phyloP scores from a whole-genome alignment of 2,329 filamentous ascomycete genomes.

The Phoma sp. region DNA sequence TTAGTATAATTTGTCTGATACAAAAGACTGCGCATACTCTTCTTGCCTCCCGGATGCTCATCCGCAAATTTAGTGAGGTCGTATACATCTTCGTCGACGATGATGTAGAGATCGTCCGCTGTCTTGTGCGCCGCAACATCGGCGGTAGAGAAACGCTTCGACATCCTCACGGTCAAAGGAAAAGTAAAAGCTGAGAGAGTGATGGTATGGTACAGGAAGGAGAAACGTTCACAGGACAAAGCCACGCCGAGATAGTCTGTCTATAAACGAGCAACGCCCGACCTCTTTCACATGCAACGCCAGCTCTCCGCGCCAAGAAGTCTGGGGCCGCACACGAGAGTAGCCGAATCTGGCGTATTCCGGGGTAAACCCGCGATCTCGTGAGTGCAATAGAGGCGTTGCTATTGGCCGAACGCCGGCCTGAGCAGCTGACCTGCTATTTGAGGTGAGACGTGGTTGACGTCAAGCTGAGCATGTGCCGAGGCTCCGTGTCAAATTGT shows the following conservation, averaged over 20 bases:
- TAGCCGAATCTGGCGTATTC: slow-evolving; percentile 35
- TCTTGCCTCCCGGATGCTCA: slow-evolving; percentile 69
- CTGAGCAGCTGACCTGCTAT: slow-evolving; percentile 31
- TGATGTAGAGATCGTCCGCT: slow-evolving; percentile 81
- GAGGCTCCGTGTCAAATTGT: slow-evolving; percentile 28
- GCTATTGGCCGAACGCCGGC: slow-evolving; percentile 33
- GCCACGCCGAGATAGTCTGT: slow-evolving; percentile 21
- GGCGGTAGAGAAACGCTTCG: slow-evolving; percentile 79
- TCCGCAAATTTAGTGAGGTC: slow-evolving; percentile 75
- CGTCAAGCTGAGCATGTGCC: slow-evolving; percentile 37
- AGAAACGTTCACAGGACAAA: slow-evolving; percentile 29
- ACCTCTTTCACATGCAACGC: slow-evolving; percentile 47
- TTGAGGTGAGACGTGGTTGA: slow-evolving; percentile 28
- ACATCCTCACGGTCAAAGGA: slow-evolving; percentile 63
- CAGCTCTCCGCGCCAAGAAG: slow-evolving; percentile 35
- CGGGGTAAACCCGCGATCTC: slow-evolving; percentile 36
- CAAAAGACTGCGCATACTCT: slow-evolving; percentile 58
- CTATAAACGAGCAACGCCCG: slow-evolving; percentile 28
- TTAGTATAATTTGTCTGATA: slow-evolving; percentile 18
- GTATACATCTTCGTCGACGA: slow-evolving; percentile 94
- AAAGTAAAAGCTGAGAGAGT: slow-evolving; percentile 12
- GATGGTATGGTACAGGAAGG: slow-evolving; percentile 21
- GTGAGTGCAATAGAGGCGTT: slow-evolving; percentile 32
- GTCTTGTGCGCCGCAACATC: slow-evolving; percentile 95
- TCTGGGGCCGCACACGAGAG: slow-evolving; percentile 33